A percentile compares a stretch with the other conserved stretches of the same genome.
Evolutionary conservation across 805 yeast genomes (phyloP).

Genomic region (Spathaspora girioi): DNA sequence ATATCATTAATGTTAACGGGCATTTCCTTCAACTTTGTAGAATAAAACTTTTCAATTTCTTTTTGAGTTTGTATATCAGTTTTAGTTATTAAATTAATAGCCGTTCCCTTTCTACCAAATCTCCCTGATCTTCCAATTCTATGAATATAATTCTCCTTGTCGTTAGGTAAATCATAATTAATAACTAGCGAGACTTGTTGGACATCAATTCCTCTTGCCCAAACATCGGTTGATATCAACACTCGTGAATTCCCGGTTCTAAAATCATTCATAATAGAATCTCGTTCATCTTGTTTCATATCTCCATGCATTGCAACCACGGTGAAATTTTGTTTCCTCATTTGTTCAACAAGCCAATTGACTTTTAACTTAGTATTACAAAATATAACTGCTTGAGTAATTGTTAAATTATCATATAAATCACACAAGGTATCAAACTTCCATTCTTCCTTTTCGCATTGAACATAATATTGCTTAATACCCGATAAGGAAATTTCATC

Average conservation of each 20-base stretch:
- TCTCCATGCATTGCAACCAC: conserved; percentile 97
- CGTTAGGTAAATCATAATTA: conserved; percentile 89
- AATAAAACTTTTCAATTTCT: conserved; percentile 72
- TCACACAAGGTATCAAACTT: conserved; percentile 94
- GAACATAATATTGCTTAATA: conserved; percentile 85
- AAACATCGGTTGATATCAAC: conserved; percentile 91
- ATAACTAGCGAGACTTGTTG: conserved; percentile 96
- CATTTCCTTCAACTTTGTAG: conserved; percentile 72
- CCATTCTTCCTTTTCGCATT: conserved; percentile 90
- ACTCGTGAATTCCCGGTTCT: conserved; percentile 91
- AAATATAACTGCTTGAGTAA: conserved; percentile 96
- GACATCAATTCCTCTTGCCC: conserved; percentile 98
- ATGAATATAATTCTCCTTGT: conserved; percentile 94
- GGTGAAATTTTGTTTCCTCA: conserved; percentile 79
- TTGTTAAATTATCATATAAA: conserved; percentile 88
- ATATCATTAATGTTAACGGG: conserved; percentile 64
- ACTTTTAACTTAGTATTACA: conserved; percentile 97
- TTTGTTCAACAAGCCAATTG: conserved; percentile 79
- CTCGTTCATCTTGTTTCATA: conserved; percentile 93
- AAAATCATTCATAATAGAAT: conserved; percentile 92
- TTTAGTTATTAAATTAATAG: conserved; percentile 86
- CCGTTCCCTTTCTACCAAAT: conserved; percentile 98
- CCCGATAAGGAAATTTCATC: conserved; percentile 95
- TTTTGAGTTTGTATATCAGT: conserved; percentile 72
- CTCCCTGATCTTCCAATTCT: conserved; percentile 98